Evolutionary conservation across 2,329 filamentous ascomycete genomes (phyloP), one percentile per base, ranked within the genome.

Genomic region (Reticulascus tulasneorum): DNA sequence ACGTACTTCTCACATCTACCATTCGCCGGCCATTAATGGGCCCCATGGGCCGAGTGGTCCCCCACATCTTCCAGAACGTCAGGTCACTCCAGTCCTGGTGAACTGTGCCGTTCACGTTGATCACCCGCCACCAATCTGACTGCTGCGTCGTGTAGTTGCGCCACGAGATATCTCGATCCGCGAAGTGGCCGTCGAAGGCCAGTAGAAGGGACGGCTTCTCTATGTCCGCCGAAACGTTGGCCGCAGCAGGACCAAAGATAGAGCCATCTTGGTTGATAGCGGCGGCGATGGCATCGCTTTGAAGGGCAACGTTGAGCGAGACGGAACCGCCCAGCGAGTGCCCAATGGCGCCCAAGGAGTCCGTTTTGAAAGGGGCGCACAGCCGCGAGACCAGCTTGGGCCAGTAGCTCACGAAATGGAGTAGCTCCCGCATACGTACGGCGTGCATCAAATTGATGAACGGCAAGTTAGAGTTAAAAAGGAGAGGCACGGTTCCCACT

Each of bases 221-320:
- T 17, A 44, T 36, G 12, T 55, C 51, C 2, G 46, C 42, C 12
- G 33, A 26, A 2, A 47, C 48, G 7, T 37, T 44, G 18, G 11
- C 28, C n/a, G 36, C 37, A 20, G 37, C 4, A 10, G 33, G 34
- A 21, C 37, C 37, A 20, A 21, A 40, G 6, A 44, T 20, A 2
- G 34, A 34, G 9, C 51, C 51, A 33, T 54, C 50, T 2, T 51
- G 23, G 23, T 54, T 52, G 26, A 52, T 33, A 2, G 44, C 47
- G 3, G 49, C 46, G n/a, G 34, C 21, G 1, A 54, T 32, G 1
- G 28, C 43, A 6, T 22, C 15, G 3, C 42, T 40, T 9, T 30
- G 13, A 2, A 50, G 33, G n/a, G 44, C 27, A n/a, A 45, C 38
- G 9, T 38, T 48, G 0, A 52, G 29, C 3, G 50, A 48, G 3